A percentile compares a stretch with the other conserved stretches of the same genome.
Evolutionary conservation across 805 yeast species (phyloP).

Genomic region (Jamesozyma jinghongensis): DNA sequence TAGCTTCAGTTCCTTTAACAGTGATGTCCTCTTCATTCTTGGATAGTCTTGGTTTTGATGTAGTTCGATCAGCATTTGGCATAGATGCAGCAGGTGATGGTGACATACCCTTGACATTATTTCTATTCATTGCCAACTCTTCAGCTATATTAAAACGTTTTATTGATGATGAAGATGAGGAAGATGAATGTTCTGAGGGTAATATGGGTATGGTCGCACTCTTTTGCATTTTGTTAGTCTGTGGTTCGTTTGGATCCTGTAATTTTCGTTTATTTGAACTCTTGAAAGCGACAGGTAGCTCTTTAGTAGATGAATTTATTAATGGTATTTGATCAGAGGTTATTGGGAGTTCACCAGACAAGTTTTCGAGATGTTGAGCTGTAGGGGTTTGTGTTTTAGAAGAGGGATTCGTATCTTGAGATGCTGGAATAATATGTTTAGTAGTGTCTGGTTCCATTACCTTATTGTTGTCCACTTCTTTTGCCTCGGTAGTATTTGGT

Average conservation of each 20-base stretch:
- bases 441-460: no score
- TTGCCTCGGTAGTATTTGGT: no score
- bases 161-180: not conserved
- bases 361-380: no score
- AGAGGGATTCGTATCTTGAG: no score
- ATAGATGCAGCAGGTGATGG: slow-evolving; percentile 8
- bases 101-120: slow-evolving; percentile 11
- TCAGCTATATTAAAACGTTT: slow-evolving; percentile 24
- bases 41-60: not conserved
- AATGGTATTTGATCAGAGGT: no score
- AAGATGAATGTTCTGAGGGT: not conserved
- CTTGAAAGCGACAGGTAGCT: not conserved
- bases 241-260: no score
- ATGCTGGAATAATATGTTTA: no score
- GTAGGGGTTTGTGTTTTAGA: no score
- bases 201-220: not conserved
- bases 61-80: no score
- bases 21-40: not conserved
- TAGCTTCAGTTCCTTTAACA: not conserved
- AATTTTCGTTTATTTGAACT: not conserved
- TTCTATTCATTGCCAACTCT: slow-evolving; percentile 28
- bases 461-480: no score
- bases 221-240: not conserved
- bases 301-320: no score
- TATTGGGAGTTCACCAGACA: no score